These are phyloP conservation scores for Talaromyces funiculosus DNA, from an alignment of 2,329 filamentous ascomycete species.

Conservation along the genomic window DNA sequence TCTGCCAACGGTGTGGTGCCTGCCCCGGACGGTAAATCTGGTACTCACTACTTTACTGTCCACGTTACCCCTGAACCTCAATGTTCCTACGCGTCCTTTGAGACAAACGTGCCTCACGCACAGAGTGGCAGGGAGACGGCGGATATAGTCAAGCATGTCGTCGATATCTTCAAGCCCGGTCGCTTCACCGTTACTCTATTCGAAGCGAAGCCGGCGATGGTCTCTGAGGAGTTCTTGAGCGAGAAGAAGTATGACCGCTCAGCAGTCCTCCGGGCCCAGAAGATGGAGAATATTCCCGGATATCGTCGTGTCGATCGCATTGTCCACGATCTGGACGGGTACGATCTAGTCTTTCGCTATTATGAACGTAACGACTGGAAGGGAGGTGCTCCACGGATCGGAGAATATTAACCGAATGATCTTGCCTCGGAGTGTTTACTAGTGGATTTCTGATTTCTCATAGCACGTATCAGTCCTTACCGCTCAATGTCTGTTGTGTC, in stretches of 20 bases:
- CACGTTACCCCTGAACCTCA: slow-evolving; percentile 96
- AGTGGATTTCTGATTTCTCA: not conserved
- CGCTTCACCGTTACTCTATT: slow-evolving; percentile 96
- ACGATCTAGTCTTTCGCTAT: slow-evolving; percentile 93
- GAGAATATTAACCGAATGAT: slow-evolving; percentile 37
- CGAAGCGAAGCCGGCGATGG: slow-evolving; percentile 65
- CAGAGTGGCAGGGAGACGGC: slow-evolving; percentile 83
- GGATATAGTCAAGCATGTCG: slow-evolving; percentile 89
- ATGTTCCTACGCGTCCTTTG: slow-evolving; percentile 96
- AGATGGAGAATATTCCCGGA: slow-evolving; percentile 73
- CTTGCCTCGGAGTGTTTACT: not conserved
- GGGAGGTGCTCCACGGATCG: slow-evolving; percentile 58
- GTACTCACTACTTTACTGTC: slow-evolving; percentile 92
- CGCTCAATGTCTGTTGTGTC: slow-evolving; percentile 2
- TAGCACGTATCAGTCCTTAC: slow-evolving; percentile 4
- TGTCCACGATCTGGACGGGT: slow-evolving; percentile 94
- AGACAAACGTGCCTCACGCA: slow-evolving; percentile 90
- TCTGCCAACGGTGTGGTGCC: slow-evolving; percentile 95
- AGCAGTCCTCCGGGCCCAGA: slow-evolving; percentile 38
- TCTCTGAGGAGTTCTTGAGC: slow-evolving; percentile 33
- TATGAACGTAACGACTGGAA: slow-evolving; percentile 85
- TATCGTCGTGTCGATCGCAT: slow-evolving; percentile 90
- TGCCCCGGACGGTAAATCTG: slow-evolving; percentile 55
- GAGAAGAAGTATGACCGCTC: slow-evolving; percentile 41
- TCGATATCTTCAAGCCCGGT: slow-evolving; percentile 94